Conservation (phyloP, 108 stramenopile species). For the Fistulifera pelliculosa region DNA sequence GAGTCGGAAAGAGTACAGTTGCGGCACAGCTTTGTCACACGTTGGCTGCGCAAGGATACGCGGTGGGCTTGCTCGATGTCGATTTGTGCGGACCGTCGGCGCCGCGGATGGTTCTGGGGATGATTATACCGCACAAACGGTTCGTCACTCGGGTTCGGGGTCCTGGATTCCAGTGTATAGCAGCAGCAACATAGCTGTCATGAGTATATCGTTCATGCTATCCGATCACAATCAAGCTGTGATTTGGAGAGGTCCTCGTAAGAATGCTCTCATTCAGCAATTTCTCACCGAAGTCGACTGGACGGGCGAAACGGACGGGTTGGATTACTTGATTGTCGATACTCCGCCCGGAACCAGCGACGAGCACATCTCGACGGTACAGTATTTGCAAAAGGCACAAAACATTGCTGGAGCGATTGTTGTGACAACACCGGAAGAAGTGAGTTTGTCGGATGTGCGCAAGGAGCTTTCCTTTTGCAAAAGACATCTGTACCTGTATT, state of each 20-base stretch:
- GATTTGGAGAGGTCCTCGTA: constrained; percentile 97
- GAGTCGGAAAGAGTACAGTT: constrained; percentile 95
- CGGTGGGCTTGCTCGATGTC: constrained; percentile 94
- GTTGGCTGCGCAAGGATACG: constrained; percentile 78
- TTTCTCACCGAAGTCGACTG: constrained; percentile 93
- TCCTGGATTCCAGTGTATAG: constrained; percentile 95
- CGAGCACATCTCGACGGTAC: constrained; percentile 98
- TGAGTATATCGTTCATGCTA: constrained; percentile 96
- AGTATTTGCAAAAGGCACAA: constrained; percentile 86
- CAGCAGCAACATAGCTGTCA: constrained; percentile 81
- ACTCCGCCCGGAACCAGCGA: constrained; percentile 99
- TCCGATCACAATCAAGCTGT: constrained; percentile 81
- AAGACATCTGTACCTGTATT: constrained; percentile 91
- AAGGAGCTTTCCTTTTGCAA: constrained; percentile 98
- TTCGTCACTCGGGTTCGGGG: constrained; percentile 87
- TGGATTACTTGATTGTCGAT: constrained; percentile 97
- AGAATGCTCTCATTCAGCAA: constrained; percentile 99
- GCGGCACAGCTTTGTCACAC: constrained; percentile 90
- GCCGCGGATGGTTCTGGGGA: constrained; percentile 89
- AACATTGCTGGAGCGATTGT: constrained; percentile 81
- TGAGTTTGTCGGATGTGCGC: constrained; percentile 95
- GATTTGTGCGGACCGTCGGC: constrained; percentile 98
- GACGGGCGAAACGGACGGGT: constrained; percentile 67
- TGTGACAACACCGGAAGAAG: constrained; percentile 98
- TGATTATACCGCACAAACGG: constrained; percentile 35